Evolutionary conservation across 164 flowering plant species (phyloP).

Genomic region (Tetracentron sinense): DNA sequence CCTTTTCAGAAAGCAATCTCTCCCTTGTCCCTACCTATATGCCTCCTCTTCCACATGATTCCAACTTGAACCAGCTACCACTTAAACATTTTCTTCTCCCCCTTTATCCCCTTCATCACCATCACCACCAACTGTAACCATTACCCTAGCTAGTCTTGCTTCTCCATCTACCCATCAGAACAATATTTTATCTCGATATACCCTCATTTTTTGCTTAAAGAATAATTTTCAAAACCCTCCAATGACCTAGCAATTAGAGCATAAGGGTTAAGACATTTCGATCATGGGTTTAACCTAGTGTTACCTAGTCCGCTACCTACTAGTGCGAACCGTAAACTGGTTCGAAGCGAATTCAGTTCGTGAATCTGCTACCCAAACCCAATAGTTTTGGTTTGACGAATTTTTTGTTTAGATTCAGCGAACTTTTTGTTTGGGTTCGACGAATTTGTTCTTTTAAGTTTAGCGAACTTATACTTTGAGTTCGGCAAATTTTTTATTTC

Average conservation of each 20-base stretch:
- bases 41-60: slow-evolving; percentile 11
- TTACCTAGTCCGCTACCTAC: no score
- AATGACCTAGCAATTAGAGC: neutral
- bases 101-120: neutral
- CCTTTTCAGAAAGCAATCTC: slow-evolving; percentile 8
- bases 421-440: no score
- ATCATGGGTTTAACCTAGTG: neutral
- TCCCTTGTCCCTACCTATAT: neutral
- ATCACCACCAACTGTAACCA: neutral
- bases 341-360: no score
- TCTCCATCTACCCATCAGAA: neutral
- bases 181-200: no score
- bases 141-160: neutral
- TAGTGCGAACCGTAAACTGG: no score
- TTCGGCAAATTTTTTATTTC: no score
- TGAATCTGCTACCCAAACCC: no score
- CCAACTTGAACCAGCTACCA: slow-evolving; percentile 2
- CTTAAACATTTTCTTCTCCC: neutral
- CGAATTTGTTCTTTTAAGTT: no score
- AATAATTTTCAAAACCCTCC: neutral
- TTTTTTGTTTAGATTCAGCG: no score
- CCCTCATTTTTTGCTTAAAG: no score
- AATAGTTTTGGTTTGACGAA: no score
- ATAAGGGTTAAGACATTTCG: neutral
- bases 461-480: no score